Evolutionary conservation across 495 filamentous ascomycete genomes (phyloP).

Genomic region (Penicillium coprophilum): DNA sequence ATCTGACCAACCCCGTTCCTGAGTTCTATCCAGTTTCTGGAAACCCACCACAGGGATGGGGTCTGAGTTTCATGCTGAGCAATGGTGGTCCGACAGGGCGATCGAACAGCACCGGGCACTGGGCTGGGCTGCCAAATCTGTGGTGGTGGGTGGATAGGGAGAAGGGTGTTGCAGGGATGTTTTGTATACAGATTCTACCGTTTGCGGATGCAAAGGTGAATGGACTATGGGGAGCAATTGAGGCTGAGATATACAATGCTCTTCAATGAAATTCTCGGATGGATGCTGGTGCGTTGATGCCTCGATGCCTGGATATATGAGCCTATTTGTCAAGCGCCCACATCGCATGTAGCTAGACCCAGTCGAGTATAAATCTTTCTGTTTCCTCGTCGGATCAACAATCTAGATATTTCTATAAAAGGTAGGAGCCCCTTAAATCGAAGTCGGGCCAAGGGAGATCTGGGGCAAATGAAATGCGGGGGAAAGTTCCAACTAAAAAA

Average conservation of each 20-base stretch:
- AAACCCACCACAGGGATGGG: conserved; percentile 59
- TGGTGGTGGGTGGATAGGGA: conserved; percentile 63
- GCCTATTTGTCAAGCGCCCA: too few species aligned
- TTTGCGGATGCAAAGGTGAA: conserved; percentile 35
- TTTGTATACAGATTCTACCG: conserved; percentile 58
- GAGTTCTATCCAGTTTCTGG: conserved; percentile 52
- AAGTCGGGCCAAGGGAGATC: too few species aligned
- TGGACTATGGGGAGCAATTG: conserved; percentile 3
- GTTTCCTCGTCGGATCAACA: too few species aligned
- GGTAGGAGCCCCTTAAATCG: too few species aligned
- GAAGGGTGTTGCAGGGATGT: conserved; percentile 57
- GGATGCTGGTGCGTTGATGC: too few species aligned
- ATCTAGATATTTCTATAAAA: too few species aligned
- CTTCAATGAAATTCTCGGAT: too few species aligned
- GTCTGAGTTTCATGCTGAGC: conserved; percentile 56
- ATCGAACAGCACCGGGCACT: conserved; percentile 47
- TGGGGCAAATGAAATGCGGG: too few species aligned
- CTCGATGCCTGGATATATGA: too few species aligned
- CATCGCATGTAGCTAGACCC: too few species aligned
- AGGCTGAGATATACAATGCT: conserved; percentile 6
- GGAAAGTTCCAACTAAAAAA: not conserved
- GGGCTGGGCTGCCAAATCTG: conserved; percentile 61
- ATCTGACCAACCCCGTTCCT: conserved; percentile 44
- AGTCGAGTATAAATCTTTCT: too few species aligned
- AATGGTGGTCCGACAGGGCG: conserved; percentile 45